Conservation (phyloP, 768 basidiomycete species). For the Suillus subaureus region DNA sequence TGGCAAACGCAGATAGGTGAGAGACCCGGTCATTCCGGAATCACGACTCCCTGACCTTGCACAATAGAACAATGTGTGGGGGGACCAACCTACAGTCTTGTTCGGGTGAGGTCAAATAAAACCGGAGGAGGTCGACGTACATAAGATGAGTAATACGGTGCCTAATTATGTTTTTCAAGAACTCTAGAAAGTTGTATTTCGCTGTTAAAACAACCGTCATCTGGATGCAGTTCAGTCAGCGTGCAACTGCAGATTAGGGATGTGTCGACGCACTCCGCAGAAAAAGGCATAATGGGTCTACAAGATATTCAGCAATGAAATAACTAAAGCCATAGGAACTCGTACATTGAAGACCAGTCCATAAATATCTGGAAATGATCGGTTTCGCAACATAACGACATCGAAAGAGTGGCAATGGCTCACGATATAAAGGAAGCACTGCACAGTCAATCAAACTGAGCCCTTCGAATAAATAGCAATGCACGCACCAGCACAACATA, state of each 20-base stretch:
- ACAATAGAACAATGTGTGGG: conserved; percentile 50
- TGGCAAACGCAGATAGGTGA: conserved; percentile 3
- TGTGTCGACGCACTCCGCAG: conserved; percentile 46
- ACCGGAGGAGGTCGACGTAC: conserved; percentile 14
- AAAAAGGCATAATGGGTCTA: conserved; percentile 63
- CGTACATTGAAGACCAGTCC: conserved; percentile 60
- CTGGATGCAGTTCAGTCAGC: conserved; percentile 32
- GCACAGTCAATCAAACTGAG: conserved; percentile 2
- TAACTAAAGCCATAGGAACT: conserved; percentile 15
- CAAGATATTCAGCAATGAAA: conserved; percentile 26
- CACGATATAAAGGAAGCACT: conserved; percentile 68
- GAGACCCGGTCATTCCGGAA: background rate
- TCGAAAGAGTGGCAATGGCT: conserved; percentile 20
- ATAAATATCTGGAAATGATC: conserved; percentile 55
- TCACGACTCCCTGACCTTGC: conserved; percentile 40
- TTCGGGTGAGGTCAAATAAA: background rate
- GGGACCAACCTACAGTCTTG: conserved; percentile 40
- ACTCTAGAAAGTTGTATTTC: conserved; percentile 46
- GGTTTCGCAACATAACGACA: background rate
- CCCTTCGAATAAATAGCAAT: background rate
- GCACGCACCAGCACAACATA: conserved; percentile 56
- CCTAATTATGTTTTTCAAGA: conserved; percentile 48
- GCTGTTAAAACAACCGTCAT: conserved; percentile 51
- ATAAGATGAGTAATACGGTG: conserved; percentile 50
- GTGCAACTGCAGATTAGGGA: background rate